Evolutionary conservation across 2,329 filamentous ascomycete genomes (phyloP), one percentile per base, ranked within the genome.

Genomic region (Diaporthe eres): DNA sequence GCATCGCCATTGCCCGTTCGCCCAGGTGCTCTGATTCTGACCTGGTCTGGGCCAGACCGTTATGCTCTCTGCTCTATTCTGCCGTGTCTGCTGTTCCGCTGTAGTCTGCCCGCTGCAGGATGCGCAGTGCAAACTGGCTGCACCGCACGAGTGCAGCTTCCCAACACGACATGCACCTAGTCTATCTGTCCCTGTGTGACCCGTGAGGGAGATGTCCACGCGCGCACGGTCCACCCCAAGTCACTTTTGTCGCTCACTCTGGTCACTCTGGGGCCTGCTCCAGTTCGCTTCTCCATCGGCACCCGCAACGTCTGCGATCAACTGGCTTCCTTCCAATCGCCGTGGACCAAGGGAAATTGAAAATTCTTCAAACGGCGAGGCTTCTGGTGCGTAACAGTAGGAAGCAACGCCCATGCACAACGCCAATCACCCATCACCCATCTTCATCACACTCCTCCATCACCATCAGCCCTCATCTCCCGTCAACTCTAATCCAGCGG

Each of bases 341-440:
- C 17, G 12, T 28, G 37, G 17, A 25, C 63, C 63, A 37, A n/a
- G 31, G 31, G n/a, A 47, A 22, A 44, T 9, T 8, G 4, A 39
- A 53, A 53, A 53, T 13, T 68, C 65, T 68, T 53, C 65, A 39
- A 39, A 53, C 65, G 31, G 49, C 49, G 47, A 68, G 47, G 53
- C 12, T 10, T n/a, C 10, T 53, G 65, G 31, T 25, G 47, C 47
- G n/a, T 8, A 55, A 55, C 53, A 49, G 44, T 8, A 31, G n/a
- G 61, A 47, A 44, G 10, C 61, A 65, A 19, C 47, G 44, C 47
- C 47, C 17, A 53, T 51, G 65, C 65, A 68, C 65, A 25, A 28
- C 47, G n/a, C 7, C 63, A 34, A 28, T 28, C 34, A 68, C 65
- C 37, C 37, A 39, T 39, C 37, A 39, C 37, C 37, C 65, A 34